Evolutionary conservation across 208 protist genomes (phyloP), one percentile per base, ranked within the genome.

Genomic region (Porcisia hertigi): DNA sequence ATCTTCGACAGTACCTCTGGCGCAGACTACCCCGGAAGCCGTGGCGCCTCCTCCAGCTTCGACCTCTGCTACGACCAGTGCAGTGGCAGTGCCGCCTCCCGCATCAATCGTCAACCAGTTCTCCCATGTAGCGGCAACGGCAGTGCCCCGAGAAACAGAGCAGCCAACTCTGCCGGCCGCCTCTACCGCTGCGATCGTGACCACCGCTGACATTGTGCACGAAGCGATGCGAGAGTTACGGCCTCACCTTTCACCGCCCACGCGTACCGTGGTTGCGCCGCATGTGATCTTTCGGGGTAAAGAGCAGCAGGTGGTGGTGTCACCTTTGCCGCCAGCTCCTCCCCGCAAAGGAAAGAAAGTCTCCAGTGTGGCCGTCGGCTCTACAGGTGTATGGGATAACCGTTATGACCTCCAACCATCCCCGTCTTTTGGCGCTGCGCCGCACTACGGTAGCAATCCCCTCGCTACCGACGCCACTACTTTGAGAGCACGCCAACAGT

Each of bases 391-490:
- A 30, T 90, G 88, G 81, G 39, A 72, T n/a, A 93, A 94, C 67
- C 36, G 47, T 39, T 94, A 88, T 66, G 84, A 92, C 60, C 73
- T 88, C 49, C 82, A 82, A 70, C 85, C 88, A 41, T 90, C 91
- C 36, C 91, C 89, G 30, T 88, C 85, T 16, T 58, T 69, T 6
- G 34, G 34, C 20, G 72, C 75, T 6, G 75, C 80, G 63, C 59
- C 80, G 59, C 30, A 70, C 55, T 34, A 79, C 69, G n/a, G 60
- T 47, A 54, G 72, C 52, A 34, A 59, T 0, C 12, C 58, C 23
- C 34, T 55, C 23, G 36, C n/a, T 75, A 52, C 23, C 73, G 9
- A 65, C 58, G 43, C 54, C 36, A 53, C 52, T 36, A 64, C 71
- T 3, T 52, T 41, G 43, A 45, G 20, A 18, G 36, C 71, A 16